Evolutionary conservation across 1,284 basidiomycete genomes (phyloP).

Genomic region (Fomitopsis betulina): DNA sequence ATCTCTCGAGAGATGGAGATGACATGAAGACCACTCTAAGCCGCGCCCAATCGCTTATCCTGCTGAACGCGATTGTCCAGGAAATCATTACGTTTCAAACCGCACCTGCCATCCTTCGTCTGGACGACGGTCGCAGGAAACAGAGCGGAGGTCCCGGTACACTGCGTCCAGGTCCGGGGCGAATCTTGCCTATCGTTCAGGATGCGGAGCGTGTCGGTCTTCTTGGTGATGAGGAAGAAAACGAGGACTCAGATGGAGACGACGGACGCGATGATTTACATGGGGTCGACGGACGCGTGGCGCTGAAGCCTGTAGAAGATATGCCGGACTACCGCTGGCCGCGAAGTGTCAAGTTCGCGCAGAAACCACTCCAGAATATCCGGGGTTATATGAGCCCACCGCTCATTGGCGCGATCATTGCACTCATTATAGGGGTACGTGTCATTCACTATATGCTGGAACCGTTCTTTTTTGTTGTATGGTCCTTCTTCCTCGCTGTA

Average conservation of each 20-base stretch:
- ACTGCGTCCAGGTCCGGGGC: conserved; percentile 17
- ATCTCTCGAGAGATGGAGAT: conserved; percentile 17
- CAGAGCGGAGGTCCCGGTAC: conserved; percentile 7
- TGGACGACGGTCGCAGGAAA: conserved; percentile 16
- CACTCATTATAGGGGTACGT: conserved; percentile 25
- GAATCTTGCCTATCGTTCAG: conserved; percentile 20
- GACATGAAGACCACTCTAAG: conserved; percentile 13
- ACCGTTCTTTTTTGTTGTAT: no score
- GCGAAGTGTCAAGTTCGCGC: conserved; percentile 8
- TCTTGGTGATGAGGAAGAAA: conserved; percentile 16
- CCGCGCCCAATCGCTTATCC: conserved; percentile 26
- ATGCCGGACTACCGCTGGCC: conserved; percentile 25
- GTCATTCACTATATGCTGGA: background rate
- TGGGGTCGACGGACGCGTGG: conserved; percentile 2
- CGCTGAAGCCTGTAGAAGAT: conserved; percentile 21
- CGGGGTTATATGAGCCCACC: conserved; percentile 21
- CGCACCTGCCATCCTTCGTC: conserved; percentile 22
- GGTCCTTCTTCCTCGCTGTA: no score
- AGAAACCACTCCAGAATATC: conserved; percentile 20
- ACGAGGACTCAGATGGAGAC: conserved; percentile 1
- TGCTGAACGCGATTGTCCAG: conserved; percentile 29
- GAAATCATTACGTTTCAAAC: conserved; percentile 27
- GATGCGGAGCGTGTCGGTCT: conserved; percentile 26
- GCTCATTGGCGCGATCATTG: conserved; percentile 26
- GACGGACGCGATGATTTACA: conserved; percentile 1